Base-by-base conservation (phyloP, 495 filamentous ascomycete species). In the Cairneyella variabilis region DNA sequence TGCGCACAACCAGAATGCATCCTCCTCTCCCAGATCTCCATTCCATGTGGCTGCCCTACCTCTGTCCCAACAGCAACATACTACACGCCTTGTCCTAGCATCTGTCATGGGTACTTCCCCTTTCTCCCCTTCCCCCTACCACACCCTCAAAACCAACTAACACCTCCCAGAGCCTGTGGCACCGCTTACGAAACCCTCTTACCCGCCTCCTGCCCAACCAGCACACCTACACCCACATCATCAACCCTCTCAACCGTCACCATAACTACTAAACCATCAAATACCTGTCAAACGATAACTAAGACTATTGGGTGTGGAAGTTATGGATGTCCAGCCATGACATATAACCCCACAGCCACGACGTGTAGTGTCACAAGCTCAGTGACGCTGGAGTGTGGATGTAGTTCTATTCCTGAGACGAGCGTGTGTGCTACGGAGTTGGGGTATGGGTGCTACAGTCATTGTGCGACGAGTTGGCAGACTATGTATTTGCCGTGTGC, bases 31-130 rank as follows among this genome's bases (percentile, higher is more conserved):
- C 3, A 10, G 22, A 11, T 52, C 6, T 2, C 17, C 26, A 22
- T 54, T 6, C 51, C 51, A 2, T 54, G 51, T 20, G 51, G 51
- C 8, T 54, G 51, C 30, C 51, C 51, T 3, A 37, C 36, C 2
- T 25, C 3, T n/a, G n/a, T 54, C 21, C 8, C 51, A 8, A 54
- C 26, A 8, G 17, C 16, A 3, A 54, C 51, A 20, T 16, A 10
- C 6, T 54, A 45, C 21, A 42, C 37, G 18, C 22, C 48, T 21
- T 51, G 48, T 21, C 9, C 34, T 10, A 51, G 36, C n/a, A 16
- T 4, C n/a, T 51, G 48, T 21, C 48, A 42, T 22, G 37, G 37
- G 30, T 8, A 14, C 30, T 34, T 8, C 30, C 8, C 8, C 30
- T 8, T 14, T 8, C 8, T 14, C 8, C 14, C 8, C 30, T 8